These are phyloP conservation scores for Knufia petricola DNA, from an alignment of 2,329 filamentous ascomycete genomes.

Conservation along the genomic window DNA sequence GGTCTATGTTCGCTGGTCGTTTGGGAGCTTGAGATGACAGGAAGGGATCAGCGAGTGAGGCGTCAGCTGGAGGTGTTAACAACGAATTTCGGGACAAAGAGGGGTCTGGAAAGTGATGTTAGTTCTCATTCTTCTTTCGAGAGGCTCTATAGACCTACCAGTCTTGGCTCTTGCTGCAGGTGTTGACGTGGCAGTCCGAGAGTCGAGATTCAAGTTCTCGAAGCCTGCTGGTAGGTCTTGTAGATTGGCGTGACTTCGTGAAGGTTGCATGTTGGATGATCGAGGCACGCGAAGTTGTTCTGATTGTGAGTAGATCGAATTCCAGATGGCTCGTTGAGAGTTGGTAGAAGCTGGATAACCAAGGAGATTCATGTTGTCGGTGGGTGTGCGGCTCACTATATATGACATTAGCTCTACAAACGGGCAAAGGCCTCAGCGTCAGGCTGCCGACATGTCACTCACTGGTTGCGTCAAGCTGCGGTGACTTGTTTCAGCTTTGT, in stretches of 20 bases:
- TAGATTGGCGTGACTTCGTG: not conserved
- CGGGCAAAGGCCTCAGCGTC: not conserved
- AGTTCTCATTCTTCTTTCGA: not conserved
- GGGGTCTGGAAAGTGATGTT: not conserved
- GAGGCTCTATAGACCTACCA: too few species aligned
- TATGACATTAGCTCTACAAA: not conserved
- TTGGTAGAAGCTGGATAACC: not conserved
- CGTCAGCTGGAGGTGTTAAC: not conserved
- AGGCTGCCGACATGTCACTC: not conserved
- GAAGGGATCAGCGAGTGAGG: not conserved
- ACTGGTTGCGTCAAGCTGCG: not conserved
- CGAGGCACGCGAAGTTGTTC: not conserved
- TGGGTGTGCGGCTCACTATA: not conserved
- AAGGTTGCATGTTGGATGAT: slow-evolving; percentile 4
- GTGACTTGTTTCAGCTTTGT: not conserved
- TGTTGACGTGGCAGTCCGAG: slow-evolving; percentile 1
- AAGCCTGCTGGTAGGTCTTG: not conserved
- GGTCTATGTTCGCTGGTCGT: not conserved
- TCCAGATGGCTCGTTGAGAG: not conserved
- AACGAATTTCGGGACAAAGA: not conserved
- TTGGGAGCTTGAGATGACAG: not conserved
- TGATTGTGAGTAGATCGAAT: not conserved
- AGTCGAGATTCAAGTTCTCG: not conserved
- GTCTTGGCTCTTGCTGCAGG: not conserved
- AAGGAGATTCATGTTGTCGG: not conserved